These are phyloP conservation scores for Didymella sp. DNA, from an alignment of 2,329 filamentous ascomycete species.

Conservation along the genomic window DNA sequence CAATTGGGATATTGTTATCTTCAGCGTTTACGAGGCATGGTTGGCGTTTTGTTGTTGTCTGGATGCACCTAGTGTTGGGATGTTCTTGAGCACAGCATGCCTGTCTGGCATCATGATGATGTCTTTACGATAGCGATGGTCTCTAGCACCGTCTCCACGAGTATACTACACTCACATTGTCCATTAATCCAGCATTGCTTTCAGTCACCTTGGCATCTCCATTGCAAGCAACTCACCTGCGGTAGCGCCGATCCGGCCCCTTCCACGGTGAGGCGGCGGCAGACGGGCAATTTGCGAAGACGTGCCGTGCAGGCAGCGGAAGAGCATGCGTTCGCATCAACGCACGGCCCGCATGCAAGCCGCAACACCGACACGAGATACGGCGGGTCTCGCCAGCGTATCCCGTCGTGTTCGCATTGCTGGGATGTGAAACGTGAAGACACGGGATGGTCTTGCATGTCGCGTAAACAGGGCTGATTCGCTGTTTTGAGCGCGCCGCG, in stretches of 20 bases:
- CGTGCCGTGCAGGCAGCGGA: conserved; percentile 1
- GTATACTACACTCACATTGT: too few species aligned
- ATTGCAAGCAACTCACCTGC: not conserved
- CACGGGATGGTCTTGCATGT: not conserved
- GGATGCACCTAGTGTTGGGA: not conserved
- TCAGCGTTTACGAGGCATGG: not conserved
- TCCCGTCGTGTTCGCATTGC: conserved; percentile 3
- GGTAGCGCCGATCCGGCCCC: conserved; percentile 8
- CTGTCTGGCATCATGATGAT: not conserved
- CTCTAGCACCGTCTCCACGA: not conserved
- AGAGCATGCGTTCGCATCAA: conserved; percentile 18
- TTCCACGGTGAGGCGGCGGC: conserved; percentile 1
- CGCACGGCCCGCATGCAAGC: conserved; percentile 4
- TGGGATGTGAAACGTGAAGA: not conserved
- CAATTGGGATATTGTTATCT: not conserved
- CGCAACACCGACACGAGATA: conserved; percentile 2
- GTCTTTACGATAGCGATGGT: not conserved
- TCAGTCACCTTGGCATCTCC: not conserved
- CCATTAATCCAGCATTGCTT: not conserved
- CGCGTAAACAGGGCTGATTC: not conserved
- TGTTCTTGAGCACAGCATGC: conserved; percentile 3
- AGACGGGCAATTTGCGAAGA: conserved; percentile 9
- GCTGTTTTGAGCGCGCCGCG: not conserved
- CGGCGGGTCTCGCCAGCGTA: conserved; percentile 7
- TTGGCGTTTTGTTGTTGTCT: conserved; percentile 2